These are phyloP conservation scores for Coemansia sp. DNA, from an alignment of 371 early-diverging fungal species.

Conservation along the genomic window DNA sequence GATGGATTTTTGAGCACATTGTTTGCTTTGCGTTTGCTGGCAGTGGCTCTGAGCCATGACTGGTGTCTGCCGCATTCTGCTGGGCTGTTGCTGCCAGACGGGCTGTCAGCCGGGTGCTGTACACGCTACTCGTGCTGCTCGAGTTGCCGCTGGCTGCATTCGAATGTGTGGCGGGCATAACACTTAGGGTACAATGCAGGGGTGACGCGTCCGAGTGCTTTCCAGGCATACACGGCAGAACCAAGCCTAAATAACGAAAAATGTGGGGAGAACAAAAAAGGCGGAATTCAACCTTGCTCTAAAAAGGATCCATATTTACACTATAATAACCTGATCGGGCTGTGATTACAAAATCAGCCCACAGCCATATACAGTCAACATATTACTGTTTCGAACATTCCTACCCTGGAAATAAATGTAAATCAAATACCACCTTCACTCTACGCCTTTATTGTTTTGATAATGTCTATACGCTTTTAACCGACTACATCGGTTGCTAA, in stretches of 20 bases:
- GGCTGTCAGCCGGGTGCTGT: constrained; percentile 7
- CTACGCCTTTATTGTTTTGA: too few species aligned
- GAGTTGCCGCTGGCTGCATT: not conserved
- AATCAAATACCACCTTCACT: too few species aligned
- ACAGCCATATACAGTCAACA: not conserved
- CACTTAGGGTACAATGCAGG: constrained; percentile 30
- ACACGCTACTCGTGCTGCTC: constrained; percentile 7
- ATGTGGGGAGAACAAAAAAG: not conserved
- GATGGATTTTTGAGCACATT: too few species aligned
- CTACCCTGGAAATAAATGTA: too few species aligned
- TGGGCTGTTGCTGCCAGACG: not conserved
- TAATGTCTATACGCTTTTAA: too few species aligned
- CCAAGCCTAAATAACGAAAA: not conserved
- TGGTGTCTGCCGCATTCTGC: not conserved
- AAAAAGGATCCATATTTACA: not conserved
- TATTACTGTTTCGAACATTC: too few species aligned
- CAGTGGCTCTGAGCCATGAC: not conserved
- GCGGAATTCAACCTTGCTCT: not conserved
- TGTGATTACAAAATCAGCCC: too few species aligned
- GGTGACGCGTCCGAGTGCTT: not conserved
- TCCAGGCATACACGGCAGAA: constrained; percentile 9
- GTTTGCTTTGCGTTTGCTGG: not conserved
- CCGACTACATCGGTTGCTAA: too few species aligned
- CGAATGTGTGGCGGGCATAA: constrained; percentile 17
- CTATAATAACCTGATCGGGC: too few species aligned